These are phyloP conservation scores for Aspergillus melleus DNA, from an alignment of 2,329 filamentous ascomycete species.

Conservation along the genomic window DNA sequence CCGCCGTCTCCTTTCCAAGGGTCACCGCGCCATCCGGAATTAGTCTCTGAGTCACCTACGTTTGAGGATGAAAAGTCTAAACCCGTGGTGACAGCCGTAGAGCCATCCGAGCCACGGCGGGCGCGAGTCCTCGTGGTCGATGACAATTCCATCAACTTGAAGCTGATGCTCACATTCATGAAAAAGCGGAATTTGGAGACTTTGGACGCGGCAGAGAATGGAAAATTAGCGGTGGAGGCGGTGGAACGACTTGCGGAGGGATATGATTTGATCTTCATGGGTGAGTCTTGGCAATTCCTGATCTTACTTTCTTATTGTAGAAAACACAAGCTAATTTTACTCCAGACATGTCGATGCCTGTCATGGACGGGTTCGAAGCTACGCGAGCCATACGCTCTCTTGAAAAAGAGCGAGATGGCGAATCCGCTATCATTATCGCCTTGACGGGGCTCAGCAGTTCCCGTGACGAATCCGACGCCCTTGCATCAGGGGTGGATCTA, in stretches of 20 bases:
- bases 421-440: conserved; percentile 44
- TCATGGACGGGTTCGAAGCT: conserved; percentile 51
- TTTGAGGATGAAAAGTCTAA: conserved; percentile 6
- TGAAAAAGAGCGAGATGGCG: conserved; percentile 37
- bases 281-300: conserved; percentile 11
- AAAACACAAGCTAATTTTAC: too few species aligned
- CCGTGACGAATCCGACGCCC: conserved; percentile 45
- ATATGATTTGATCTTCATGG: conserved; percentile 50
- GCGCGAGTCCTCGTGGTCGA: conserved; percentile 45
- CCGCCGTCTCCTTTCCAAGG: conserved; percentile 8
- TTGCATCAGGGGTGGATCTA: conserved; percentile 46
- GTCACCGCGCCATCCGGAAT: not conserved
- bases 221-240: conserved; percentile 44
- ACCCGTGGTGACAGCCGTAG: not conserved
- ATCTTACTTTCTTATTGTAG: too few species aligned
- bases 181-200: conserved; percentile 37
- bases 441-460: conserved; percentile 47
- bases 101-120: not conserved
- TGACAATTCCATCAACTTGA: conserved; percentile 49
- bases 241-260: conserved; percentile 32
- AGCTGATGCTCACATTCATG: conserved; percentile 46
- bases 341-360: conserved; percentile 48
- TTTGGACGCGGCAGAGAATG: conserved; percentile 44
- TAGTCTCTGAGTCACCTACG: not conserved
- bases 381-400: conserved; percentile 47